Conservation (phyloP, 352 stramenopile genomes). For the Globisporangium viniferum region DNA sequence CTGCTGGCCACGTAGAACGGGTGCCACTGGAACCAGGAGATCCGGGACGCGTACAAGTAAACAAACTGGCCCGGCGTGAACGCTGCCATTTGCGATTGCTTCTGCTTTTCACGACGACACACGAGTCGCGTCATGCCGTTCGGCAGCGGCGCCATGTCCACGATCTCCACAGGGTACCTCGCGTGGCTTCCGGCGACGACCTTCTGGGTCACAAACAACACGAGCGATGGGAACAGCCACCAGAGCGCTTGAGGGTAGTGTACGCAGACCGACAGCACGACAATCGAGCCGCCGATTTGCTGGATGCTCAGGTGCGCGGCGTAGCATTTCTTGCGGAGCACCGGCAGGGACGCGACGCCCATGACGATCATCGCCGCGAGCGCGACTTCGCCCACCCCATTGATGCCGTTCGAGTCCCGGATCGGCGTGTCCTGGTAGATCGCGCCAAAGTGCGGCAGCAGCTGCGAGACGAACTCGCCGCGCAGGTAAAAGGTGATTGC, state of each 20-base stretch:
- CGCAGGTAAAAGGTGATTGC: constrained; percentile 17
- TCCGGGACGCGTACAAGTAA: constrained; percentile 24
- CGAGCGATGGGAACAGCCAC: constrained; percentile 28
- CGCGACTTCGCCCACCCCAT: constrained; percentile 24
- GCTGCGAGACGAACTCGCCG: constrained; percentile 12
- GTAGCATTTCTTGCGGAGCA: constrained; percentile 18
- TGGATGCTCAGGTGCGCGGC: constrained; percentile 20
- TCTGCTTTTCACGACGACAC: constrained; percentile 4
- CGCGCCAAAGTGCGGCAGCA: constrained; percentile 25
- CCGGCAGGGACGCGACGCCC: constrained; percentile 12
- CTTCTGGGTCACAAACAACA: constrained; percentile 21
- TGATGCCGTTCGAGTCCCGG: constrained; percentile 18
- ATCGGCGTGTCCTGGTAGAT: constrained; percentile 17
- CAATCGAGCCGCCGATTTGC: constrained; percentile 8
- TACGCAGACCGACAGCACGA: constrained; percentile 20
- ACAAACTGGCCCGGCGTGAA: constrained; percentile 30
- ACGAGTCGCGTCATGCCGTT: constrained; percentile 27
- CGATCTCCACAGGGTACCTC: constrained; percentile 21
- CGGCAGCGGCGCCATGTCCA: constrained; percentile 30
- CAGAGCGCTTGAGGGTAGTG: constrained; percentile 24
- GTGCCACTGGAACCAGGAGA: constrained; percentile 32
- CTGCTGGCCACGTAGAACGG: constrained; percentile 28
- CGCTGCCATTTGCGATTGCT: background rate
- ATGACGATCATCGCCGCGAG: constrained; percentile 27
- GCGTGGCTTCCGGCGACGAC: constrained; percentile 16